Base-by-base conservation (phyloP, 2,329 filamentous ascomycete genomes). In the Colletotrichum lini region DNA sequence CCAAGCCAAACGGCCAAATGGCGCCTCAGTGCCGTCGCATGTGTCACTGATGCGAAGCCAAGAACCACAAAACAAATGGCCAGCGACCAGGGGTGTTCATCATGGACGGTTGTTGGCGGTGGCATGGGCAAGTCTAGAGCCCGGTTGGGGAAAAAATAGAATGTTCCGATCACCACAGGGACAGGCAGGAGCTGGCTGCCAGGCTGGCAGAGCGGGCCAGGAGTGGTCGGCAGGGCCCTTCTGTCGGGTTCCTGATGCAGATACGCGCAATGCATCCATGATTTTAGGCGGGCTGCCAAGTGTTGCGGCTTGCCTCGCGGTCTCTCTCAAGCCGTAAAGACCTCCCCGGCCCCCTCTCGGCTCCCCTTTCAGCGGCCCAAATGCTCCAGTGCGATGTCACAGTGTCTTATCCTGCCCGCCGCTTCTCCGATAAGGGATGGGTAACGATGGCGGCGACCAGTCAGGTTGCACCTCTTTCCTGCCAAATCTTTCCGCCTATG, bases 111-210 rank as follows among this genome's bases (percentile, higher is more conserved):
- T 23, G 50, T 12, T 23, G 35, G 23, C 13, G 35, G 35, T 38
- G 35, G n/a, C 16, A 60, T 59, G 65, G 40, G 30, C 44, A 59
- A 63, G 60, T 59, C 52, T 49, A 69, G 61, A 65, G 59, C 58
- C 45, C 21, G 40, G 44, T 30, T 56, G n/a, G 9, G 30, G 47
- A 54, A 49, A 68, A 63, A 50, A 71, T 72, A 68, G 69, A 69
- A 72, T 10, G 64, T 64, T 72, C 58, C 65, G 69, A 72, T 72
- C 69, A 69, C 53, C 65, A 58, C 69, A 72, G 69, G 69, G 69
- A 71, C 69, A 69, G 65, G 58, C 58, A 62, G 56, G 50, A 57
- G 47, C 35, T 59, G 40, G 35, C 49, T 16, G n/a, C 44, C 38
- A 52, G 52, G 53, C 47, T 18, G 15, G 21, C n/a, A 54, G 61